Evolutionary conservation across 78 protist species (phyloP).

Genomic region (Dictyostelium firmibasis): DNA sequence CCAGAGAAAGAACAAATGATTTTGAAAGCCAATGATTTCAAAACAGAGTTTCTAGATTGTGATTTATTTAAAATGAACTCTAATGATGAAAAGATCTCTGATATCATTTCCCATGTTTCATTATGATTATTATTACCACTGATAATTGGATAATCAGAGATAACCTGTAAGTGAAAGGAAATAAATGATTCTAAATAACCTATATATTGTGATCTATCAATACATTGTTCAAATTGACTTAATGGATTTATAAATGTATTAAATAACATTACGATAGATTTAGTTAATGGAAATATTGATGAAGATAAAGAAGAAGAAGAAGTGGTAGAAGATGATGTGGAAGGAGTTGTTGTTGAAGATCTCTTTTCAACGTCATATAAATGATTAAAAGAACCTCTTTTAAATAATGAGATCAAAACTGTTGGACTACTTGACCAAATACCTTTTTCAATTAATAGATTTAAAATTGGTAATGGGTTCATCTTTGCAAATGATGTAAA

Average conservation of each 20-base stretch:
- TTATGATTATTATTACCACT: conserved; percentile 13
- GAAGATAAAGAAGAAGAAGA: not conserved
- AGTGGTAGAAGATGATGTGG: no score
- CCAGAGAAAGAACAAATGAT: not conserved
- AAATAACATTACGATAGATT: not conserved
- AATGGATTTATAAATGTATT: not conserved
- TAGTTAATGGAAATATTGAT: not conserved
- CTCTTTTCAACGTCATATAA: conserved; percentile 15
- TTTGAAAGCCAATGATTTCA: not conserved
- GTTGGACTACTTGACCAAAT: conserved; percentile 4
- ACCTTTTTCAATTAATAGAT: conserved; percentile 23
- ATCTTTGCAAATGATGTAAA: not conserved
- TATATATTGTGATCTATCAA: not conserved
- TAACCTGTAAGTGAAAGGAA: conserved; percentile 22
- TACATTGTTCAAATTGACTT: not conserved
- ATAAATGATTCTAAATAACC: conserved; percentile 11
- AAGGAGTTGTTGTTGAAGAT: not conserved
- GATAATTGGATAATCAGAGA: conserved; percentile 24
- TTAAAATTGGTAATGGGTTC: not conserved
- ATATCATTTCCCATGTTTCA: conserved; percentile 6
- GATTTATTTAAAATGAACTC: not conserved
- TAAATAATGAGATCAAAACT: not conserved
- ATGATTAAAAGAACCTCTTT: not conserved
- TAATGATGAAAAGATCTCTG: not conserved
- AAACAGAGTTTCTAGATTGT: not conserved